Conservation (phyloP, 2,329 filamentous ascomycete genomes). For the Paramyrothecium roridum region DNA sequence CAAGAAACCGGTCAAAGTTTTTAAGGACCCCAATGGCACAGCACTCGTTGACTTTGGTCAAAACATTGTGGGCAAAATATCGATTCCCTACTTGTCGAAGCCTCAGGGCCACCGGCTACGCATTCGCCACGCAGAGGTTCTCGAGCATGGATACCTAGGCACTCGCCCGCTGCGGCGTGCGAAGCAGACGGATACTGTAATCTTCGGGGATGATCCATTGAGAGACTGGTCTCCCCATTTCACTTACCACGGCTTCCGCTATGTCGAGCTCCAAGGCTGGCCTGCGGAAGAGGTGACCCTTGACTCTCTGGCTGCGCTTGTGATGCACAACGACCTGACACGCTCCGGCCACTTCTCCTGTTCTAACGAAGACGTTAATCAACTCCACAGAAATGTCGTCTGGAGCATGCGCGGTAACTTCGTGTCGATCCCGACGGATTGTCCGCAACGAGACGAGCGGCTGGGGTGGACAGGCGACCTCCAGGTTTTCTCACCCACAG, state of each 20-base stretch:
- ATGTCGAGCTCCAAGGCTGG: slow-evolving; percentile 42
- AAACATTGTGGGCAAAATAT: too few species aligned
- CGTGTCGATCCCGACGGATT: slow-evolving; percentile 52
- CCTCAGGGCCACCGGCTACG: too few species aligned
- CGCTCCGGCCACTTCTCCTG: slow-evolving; percentile 47
- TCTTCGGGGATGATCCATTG: background rate
- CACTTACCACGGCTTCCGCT: slow-evolving; percentile 52
- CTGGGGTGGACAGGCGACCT: slow-evolving; percentile 52
- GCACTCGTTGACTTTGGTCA: too few species aligned
- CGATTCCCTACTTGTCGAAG: too few species aligned
- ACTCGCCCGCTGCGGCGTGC: slow-evolving; percentile 2
- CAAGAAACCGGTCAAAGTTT: slow-evolving; percentile 24
- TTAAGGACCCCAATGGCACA: slow-evolving; percentile 18
- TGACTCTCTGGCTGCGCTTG: slow-evolving; percentile 21
- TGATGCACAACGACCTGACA: slow-evolving; percentile 50
- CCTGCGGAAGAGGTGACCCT: slow-evolving; percentile 6
- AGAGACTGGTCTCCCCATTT: slow-evolving; percentile 38
- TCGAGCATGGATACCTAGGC: slow-evolving; percentile 6
- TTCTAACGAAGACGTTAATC: slow-evolving; percentile 48
- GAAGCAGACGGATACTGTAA: background rate
- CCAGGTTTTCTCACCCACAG: slow-evolving; percentile 46
- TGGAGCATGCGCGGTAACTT: slow-evolving; percentile 60
- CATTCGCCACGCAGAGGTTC: slow-evolving; percentile 4
- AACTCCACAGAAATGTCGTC: slow-evolving; percentile 49
- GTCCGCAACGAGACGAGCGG: slow-evolving; percentile 51